These are phyloP conservation scores for Mallotus repandus DNA, from an alignment of 441 rosid genomes.

Conservation along the genomic window DNA sequence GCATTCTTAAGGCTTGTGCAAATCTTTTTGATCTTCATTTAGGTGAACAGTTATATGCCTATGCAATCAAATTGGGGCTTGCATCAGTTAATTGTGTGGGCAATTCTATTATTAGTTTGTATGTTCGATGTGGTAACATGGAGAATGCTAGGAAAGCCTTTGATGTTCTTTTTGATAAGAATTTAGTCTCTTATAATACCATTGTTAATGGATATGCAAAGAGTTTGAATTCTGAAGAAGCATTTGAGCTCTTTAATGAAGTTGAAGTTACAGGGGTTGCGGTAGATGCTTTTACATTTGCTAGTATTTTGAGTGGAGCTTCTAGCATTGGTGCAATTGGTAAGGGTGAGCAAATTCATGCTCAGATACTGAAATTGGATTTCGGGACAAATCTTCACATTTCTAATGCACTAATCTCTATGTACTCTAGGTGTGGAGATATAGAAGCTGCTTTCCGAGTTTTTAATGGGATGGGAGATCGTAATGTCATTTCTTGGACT, in stretches of 20 bases:
- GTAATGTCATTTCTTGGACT: slow-evolving; percentile 16
- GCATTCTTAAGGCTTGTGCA: slow-evolving; percentile 19
- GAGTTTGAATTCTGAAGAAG: slow-evolving; percentile 10
- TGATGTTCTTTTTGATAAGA: slow-evolving; percentile 53
- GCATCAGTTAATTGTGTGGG: slow-evolving; percentile 18
- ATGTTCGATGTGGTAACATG: slow-evolving; percentile 46
- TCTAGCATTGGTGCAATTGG: slow-evolving; percentile 21
- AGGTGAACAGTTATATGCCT: slow-evolving; percentile 14
- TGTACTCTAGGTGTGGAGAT: slow-evolving; percentile 19
- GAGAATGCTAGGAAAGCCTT: slow-evolving; percentile 66
- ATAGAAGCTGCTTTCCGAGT: slow-evolving; percentile 18
- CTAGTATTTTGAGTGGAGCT: slow-evolving; percentile 20
- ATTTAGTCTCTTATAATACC: slow-evolving; percentile 51
- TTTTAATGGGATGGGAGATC: slow-evolving; percentile 11
- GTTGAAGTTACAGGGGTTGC: slow-evolving; percentile 10
- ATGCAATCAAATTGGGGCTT: slow-evolving; percentile 15
- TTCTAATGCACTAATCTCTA: slow-evolving; percentile 14
- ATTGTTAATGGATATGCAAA: slow-evolving; percentile 33
- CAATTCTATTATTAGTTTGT: slow-evolving; percentile 58
- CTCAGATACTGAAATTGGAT: slow-evolving; percentile 13
- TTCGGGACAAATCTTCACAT: slow-evolving; percentile 3
- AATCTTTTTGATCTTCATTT: not conserved
- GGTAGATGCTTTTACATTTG: slow-evolving; percentile 14
- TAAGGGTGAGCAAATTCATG: slow-evolving; percentile 20
- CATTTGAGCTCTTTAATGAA: slow-evolving; percentile 19